Evolutionary conservation across 148 eudicot genomes (phyloP), one percentile per base, ranked within the genome.

Genomic region (Rhododendron henanense): DNA sequence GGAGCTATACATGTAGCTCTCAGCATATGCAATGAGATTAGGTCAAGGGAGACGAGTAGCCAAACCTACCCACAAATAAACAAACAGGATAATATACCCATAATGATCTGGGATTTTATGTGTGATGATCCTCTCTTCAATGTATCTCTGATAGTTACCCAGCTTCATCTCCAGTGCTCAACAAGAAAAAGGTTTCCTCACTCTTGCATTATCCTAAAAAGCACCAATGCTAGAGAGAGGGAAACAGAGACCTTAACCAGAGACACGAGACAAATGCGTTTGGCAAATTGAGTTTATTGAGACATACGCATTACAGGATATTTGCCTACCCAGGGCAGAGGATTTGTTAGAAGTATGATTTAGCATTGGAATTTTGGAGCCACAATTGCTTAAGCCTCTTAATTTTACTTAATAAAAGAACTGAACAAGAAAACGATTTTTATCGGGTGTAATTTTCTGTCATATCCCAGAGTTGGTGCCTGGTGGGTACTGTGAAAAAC

Each of bases 1-100:
- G 83, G 97, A 95, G 92, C 93, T 91, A 89, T 93, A 94, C 97
- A 94, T 94, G 81, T 91, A 94, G 91, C 93, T 93, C 90, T 93
- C 93, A 1, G 97, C 97, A 55, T 92, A 88, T 63, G 89, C 92
- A n/a, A 93, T 93, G 13, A 94, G 90, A 85, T 86, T 90, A 0
- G 94, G 94, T 84, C 88, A 94, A 45, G 97, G 97, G 53, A 94
- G 95, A 81, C 92, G 93, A 87, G 94, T 89, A n/a, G 94, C 97
- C 89, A 94, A 85, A 87, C 97, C 97, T 94, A 67, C 35, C n/a
- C 85, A 83, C 33, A 21, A 82, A 0, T 41, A 5, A 67, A 78
- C 0, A 71, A 71, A 71, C 16, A 78, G 14, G 41, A 53, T 9
- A 73, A 55, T 48, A 57, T 25, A n/a, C 3, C 35, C 1, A 0